A percentile compares a stretch with the other conserved stretches of the same genome.
These are phyloP conservation scores for Ganoderma lingzhi DNA, from an alignment of 1,284 basidiomycete genomes.

Conservation along the genomic window DNA sequence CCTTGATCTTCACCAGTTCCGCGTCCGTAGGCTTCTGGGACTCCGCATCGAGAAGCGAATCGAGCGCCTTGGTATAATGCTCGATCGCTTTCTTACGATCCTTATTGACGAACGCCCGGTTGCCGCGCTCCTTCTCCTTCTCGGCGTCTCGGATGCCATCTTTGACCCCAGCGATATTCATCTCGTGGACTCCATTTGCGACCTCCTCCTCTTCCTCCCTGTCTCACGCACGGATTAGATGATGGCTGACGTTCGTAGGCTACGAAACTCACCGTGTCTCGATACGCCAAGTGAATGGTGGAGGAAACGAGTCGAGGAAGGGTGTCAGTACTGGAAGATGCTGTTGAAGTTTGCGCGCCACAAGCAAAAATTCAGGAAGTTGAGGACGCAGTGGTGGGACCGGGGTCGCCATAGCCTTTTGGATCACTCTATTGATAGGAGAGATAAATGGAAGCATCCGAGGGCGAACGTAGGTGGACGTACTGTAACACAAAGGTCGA, in stretches of 20 bases:
- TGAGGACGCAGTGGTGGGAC: conserved; percentile 41
- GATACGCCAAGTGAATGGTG: conserved; percentile 46
- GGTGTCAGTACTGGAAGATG: conserved; percentile 41
- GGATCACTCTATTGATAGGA: conserved; percentile 36
- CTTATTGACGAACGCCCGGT: conserved; percentile 41
- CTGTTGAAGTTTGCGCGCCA: conserved; percentile 43
- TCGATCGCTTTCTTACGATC: conserved; percentile 40
- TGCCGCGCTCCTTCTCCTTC: conserved; percentile 41
- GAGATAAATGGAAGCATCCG: not conserved
- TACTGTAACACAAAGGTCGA: conserved; percentile 42
- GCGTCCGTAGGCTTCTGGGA: conserved; percentile 41
- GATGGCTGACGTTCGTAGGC: not conserved
- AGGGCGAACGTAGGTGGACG: conserved; percentile 9
- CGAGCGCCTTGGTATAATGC: conserved; percentile 44
- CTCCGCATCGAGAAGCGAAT: conserved; percentile 40
- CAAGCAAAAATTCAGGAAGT: conserved; percentile 43
- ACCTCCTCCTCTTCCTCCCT: conserved; percentile 43
- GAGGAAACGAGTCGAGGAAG: conserved; percentile 48
- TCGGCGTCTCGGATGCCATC: conserved; percentile 36
- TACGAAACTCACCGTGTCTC: conserved; percentile 40
- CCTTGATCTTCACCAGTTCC: conserved; percentile 40
- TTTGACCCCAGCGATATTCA: conserved; percentile 38
- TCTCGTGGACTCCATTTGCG: conserved; percentile 40
- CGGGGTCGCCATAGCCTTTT: conserved; percentile 45
- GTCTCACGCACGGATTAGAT: not conserved